A percentile compares a stretch with the other conserved stretches of the same genome.
These are phyloP conservation scores for Haplosporangium gracile DNA, from an alignment of 192 early-diverging fungal species.

Conservation along the genomic window DNA sequence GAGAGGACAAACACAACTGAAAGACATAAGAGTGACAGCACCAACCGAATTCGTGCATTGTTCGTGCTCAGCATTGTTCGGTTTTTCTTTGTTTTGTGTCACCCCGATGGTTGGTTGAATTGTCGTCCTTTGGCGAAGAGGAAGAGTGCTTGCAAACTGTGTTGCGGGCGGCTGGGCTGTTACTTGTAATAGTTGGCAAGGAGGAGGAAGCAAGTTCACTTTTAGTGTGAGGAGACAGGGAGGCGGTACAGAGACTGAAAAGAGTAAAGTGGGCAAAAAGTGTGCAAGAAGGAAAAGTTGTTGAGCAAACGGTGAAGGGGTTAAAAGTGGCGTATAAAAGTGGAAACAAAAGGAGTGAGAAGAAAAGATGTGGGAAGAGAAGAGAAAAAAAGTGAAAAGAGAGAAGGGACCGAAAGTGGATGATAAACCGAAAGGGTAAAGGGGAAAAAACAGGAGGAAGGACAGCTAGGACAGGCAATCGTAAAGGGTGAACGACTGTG, in stretches of 20 bases:
- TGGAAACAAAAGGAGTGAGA: neutral
- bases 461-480: neutral
- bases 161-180: neutral
- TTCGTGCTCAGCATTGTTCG: conserved; percentile 23
- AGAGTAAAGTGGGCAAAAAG: neutral
- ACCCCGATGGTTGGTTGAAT: neutral
- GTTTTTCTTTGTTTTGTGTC: neutral
- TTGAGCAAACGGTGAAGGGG: no score
- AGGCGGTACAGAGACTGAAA: neutral
- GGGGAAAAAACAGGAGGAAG: neutral
- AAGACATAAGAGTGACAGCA: neutral
- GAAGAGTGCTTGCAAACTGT: neutral
- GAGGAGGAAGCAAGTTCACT: no score
- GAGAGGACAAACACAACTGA: conserved; percentile 15
- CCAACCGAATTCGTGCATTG: conserved; percentile 22
- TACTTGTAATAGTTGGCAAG: no score
- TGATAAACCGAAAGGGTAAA: neutral
- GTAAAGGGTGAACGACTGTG: neutral
- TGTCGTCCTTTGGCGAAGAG: neutral
- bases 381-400: neutral
- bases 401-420: neutral
- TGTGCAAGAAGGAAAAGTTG: neutral
- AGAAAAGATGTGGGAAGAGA: neutral
- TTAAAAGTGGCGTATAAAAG: neutral
- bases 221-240: no score